phyloP scores from a whole-genome alignment of 192 early-diverging fungal genomes.

The Rhizophagus clarus region DNA sequence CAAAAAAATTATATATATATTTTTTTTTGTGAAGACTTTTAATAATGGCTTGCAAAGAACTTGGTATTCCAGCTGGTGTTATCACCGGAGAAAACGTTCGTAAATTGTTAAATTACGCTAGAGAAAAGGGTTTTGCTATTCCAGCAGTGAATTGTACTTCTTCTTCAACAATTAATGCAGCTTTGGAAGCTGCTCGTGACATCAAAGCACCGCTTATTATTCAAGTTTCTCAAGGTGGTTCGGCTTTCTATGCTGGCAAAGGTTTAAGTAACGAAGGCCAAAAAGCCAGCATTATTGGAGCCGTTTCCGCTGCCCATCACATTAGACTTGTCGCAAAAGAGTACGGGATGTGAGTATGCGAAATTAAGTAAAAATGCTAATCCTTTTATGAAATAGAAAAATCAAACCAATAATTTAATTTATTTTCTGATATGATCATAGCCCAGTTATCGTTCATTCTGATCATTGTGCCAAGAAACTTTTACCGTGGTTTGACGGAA shows the following conservation, averaged over 20 bases:
- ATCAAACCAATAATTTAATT: neutral
- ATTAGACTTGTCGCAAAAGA: constrained; percentile 78
- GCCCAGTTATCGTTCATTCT: constrained; percentile 79
- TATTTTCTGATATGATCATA: constrained; percentile 31
- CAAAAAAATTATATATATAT: too few species aligned
- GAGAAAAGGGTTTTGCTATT: constrained; percentile 88
- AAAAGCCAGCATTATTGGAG: constrained; percentile 85
- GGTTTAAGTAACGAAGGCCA: constrained; percentile 88
- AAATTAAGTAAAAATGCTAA: neutral
- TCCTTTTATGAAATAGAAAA: neutral
- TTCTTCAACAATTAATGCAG: constrained; percentile 89
- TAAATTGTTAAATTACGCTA: constrained; percentile 76
- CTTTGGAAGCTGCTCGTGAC: constrained; percentile 93
- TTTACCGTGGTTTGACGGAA: constrained; percentile 96
- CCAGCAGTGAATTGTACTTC: constrained; percentile 97
- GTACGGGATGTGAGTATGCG: constrained; percentile 73
- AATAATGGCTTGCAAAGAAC: constrained; percentile 74
- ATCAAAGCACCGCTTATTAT: constrained; percentile 91
- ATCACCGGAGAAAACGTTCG: constrained; percentile 91
- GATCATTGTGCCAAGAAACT: constrained; percentile 98
- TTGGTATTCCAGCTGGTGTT: constrained; percentile 84
- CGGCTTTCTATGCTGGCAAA: constrained; percentile 92
- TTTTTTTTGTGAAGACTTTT: neutral
- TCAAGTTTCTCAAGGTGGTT: constrained; percentile 94
- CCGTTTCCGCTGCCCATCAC: constrained; percentile 90